A percentile compares a stretch with the other conserved stretches of the same genome.
Conservation (phyloP, 2,329 filamentous ascomycete species). For the Fonsecaea erecta region DNA sequence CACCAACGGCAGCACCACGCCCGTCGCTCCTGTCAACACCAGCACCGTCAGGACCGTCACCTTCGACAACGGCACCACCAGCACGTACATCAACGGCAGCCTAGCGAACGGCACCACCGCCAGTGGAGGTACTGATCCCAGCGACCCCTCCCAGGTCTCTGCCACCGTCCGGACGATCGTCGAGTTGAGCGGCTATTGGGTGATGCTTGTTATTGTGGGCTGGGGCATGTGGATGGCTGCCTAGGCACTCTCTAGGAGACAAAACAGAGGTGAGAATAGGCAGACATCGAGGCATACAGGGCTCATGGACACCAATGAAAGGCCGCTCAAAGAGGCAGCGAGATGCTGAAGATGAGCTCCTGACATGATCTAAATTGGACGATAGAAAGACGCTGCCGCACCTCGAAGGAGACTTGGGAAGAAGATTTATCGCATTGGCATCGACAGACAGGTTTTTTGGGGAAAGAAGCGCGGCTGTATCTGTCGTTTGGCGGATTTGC, state of each 20-base stretch:
- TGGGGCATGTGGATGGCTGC: slow-evolving; percentile 28
- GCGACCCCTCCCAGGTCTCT: slow-evolving; percentile 30
- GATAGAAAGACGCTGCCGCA: too few species aligned
- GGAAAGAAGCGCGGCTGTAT: not conserved
- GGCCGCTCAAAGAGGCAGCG: too few species aligned
- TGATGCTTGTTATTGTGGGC: slow-evolving; percentile 46
- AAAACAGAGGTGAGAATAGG: not conserved
- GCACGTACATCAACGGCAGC: slow-evolving; percentile 55
- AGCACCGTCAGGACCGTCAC: slow-evolving; percentile 45
- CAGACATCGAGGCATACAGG: not conserved
- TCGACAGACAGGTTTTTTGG: too few species aligned
- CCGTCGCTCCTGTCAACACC: slow-evolving; percentile 44
- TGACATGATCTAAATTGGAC: not conserved
- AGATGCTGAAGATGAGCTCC: not conserved
- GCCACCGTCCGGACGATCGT: slow-evolving; percentile 34
- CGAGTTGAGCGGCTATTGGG: slow-evolving; percentile 49
- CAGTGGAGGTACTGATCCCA: slow-evolving; percentile 41
- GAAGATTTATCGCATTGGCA: too few species aligned
- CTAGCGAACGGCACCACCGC: slow-evolving; percentile 51
- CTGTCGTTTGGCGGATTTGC: not conserved
- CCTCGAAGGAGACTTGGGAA: too few species aligned
- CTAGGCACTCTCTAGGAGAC: slow-evolving; percentile 12
- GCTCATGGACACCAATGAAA: too few species aligned
- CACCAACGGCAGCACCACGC: slow-evolving; percentile 46
- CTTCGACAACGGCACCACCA: slow-evolving; percentile 50